Conservation (phyloP, 1,139 yeast genomes). For the Sporopachydermia cereana region DNA sequence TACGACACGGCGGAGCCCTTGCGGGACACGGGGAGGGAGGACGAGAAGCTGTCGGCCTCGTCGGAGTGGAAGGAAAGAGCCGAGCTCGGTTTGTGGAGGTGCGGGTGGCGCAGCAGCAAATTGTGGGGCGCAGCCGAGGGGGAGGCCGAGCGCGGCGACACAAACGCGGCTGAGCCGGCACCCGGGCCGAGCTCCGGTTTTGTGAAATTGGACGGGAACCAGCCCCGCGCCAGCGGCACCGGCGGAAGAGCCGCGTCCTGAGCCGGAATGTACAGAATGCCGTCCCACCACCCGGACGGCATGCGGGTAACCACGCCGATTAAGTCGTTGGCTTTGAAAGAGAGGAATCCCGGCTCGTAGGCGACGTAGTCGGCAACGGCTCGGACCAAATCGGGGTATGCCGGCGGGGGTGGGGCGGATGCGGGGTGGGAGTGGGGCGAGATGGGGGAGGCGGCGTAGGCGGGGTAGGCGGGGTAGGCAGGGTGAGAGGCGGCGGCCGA, state of each 20-base stretch:
- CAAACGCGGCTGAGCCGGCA: not conserved
- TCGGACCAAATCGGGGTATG: constrained; percentile 9
- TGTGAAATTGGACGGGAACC: constrained; percentile 62
- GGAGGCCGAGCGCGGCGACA: not conserved
- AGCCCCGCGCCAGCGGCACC: constrained; percentile 36
- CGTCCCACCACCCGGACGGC: constrained; percentile 72
- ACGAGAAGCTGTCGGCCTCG: not conserved
- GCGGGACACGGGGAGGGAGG: constrained; percentile 5
- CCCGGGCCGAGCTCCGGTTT: constrained; percentile 24
- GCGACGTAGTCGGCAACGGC: constrained; percentile 24
- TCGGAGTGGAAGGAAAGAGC: constrained; percentile 5
- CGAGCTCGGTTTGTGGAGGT: not conserved
- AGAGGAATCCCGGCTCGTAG: constrained; percentile 16
- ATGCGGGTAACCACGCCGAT: constrained; percentile 27
- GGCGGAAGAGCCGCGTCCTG: constrained; percentile 18
- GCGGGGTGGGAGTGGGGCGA: constrained; percentile 7
- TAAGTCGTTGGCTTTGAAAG: constrained; percentile 4
- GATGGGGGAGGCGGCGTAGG: not conserved
- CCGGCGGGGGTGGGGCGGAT: not conserved
- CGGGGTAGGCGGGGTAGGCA: not conserved
- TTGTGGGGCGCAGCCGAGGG: not conserved
- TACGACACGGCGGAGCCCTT: constrained; percentile 5
- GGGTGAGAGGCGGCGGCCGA: not conserved
- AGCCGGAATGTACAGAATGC: constrained; percentile 33
- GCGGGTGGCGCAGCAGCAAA: not conserved